Evolutionary conservation across 75 land plant genomes (phyloP).

Genomic region (Chamaecyparis obtusa): DNA sequence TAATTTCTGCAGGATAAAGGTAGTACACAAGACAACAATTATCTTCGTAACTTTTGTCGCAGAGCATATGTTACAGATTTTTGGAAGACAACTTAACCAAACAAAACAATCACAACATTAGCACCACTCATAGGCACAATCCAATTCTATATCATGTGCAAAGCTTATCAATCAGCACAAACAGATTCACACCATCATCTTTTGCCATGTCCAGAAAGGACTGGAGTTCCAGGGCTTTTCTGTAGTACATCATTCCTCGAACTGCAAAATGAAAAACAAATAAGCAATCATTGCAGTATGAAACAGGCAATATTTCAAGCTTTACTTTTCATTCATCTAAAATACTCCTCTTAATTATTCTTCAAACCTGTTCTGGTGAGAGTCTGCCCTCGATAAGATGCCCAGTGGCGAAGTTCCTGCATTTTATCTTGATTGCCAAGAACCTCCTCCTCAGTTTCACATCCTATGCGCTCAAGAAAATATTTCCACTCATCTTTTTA

Average conservation of each 20-base stretch:
- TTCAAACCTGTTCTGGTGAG: slow-evolving; percentile 81
- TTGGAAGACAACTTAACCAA: not conserved
- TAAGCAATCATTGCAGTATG: no score
- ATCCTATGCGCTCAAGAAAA: slow-evolving; percentile 29
- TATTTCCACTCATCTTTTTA: slow-evolving; percentile 82
- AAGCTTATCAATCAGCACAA: not conserved
- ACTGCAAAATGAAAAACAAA: slow-evolving; percentile 37
- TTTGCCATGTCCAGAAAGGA: slow-evolving; percentile 90
- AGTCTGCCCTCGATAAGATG: slow-evolving; percentile 95
- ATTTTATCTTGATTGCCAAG: slow-evolving; percentile 23
- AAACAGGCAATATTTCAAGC: not conserved
- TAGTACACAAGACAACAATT: not conserved
- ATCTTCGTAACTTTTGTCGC: not conserved
- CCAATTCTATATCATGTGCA: not conserved
- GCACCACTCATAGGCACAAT: not conserved
- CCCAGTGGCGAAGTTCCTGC: slow-evolving; percentile 74
- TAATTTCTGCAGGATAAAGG: slow-evolving; percentile 8
- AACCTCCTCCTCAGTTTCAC: slow-evolving; percentile 17
- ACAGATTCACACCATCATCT: slow-evolving; percentile 45
- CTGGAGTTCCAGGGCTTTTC: slow-evolving; percentile 88
- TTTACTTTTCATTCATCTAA: not conserved
- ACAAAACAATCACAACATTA: not conserved
- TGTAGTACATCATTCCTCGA: slow-evolving; percentile 99
- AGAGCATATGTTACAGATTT: not conserved
- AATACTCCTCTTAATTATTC: not conserved